Conservation (phyloP, 768 basidiomycete genomes). For the Russula lepida region DNA sequence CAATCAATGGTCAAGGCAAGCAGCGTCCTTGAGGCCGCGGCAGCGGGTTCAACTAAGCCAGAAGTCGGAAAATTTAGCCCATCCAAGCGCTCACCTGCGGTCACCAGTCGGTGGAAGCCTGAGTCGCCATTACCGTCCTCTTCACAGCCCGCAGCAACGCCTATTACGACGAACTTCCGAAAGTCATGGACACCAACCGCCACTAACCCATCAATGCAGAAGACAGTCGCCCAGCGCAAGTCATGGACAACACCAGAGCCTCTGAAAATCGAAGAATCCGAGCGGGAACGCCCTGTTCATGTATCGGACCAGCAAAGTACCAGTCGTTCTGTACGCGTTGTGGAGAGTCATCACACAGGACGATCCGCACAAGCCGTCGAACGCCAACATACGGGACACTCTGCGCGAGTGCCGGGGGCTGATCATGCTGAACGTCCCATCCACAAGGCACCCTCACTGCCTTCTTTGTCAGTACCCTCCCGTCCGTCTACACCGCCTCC, state of each 20-base stretch:
- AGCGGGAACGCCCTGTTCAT: neutral
- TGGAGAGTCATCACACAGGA: slow-evolving; percentile 8
- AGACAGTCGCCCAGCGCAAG: slow-evolving; percentile 4
- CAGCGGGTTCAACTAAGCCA: slow-evolving; percentile 29
- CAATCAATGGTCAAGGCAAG: slow-evolving; percentile 73
- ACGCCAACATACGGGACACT: neutral
- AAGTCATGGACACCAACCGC: slow-evolving; percentile 16
- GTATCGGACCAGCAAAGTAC: neutral
- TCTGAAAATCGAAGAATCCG: neutral
- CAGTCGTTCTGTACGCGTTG: neutral
- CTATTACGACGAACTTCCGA: neutral
- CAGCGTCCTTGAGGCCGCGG: slow-evolving; percentile 36
- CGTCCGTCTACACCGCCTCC: neutral
- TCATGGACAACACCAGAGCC: slow-evolving; percentile 10
- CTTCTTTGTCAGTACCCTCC: slow-evolving; percentile 11
- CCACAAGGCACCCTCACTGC: slow-evolving; percentile 9
- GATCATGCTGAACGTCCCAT: slow-evolving; percentile 9
- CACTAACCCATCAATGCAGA: neutral
- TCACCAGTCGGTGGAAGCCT: slow-evolving; percentile 16
- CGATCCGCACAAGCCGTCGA: neutral
- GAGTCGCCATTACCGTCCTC: slow-evolving; percentile 2
- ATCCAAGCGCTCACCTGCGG: slow-evolving; percentile 4
- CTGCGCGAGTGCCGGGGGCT: neutral
- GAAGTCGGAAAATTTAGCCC: slow-evolving; percentile 4
- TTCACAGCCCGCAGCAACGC: neutral